Percentiles rank a stretch among this genome's conserved stretches.
Conservation (phyloP, 2,329 filamentous ascomycete genomes). For the Phyllosticta paracitricarpa region DNA sequence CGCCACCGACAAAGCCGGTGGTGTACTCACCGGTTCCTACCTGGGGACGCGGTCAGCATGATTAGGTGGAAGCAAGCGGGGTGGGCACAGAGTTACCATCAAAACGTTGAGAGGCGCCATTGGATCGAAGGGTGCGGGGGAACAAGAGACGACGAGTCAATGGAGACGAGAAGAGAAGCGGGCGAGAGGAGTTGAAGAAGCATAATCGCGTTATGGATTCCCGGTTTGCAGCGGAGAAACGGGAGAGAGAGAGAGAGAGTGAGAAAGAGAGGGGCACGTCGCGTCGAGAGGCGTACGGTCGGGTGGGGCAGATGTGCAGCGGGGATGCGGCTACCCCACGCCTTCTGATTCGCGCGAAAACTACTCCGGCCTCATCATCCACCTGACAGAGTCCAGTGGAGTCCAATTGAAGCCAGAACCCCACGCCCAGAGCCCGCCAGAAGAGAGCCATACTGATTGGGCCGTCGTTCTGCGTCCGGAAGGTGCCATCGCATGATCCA, state of each 20-base stretch:
- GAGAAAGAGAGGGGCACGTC: not conserved
- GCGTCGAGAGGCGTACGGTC: too few species aligned
- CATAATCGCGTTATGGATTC: not conserved
- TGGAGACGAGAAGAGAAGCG: not conserved
- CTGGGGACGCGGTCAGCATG: slow-evolving; percentile 23
- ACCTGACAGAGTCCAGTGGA: not conserved
- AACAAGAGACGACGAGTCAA: not conserved
- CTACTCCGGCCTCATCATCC: not conserved
- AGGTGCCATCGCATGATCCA: not conserved
- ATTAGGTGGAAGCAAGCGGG: not conserved
- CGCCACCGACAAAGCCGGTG: slow-evolving; percentile 81
- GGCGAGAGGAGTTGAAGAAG: slow-evolving; percentile 1
- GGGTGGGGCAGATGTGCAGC: slow-evolving; percentile 9
- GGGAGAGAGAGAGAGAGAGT: slow-evolving; percentile 19
- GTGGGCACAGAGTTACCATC: slow-evolving; percentile 31
- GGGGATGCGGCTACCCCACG: slow-evolving; percentile 12
- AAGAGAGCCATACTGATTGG: not conserved
- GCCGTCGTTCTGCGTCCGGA: not conserved
- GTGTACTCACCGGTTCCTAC: slow-evolving; percentile 95
- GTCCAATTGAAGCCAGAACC: not conserved
- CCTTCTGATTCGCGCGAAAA: slow-evolving; percentile 12
- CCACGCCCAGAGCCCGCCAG: not conserved
- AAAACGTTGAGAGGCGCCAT: slow-evolving; percentile 42
- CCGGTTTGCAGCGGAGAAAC: slow-evolving; percentile 17
- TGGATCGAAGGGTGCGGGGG: not conserved